Evolutionary conservation across 2,329 filamentous ascomycete genomes (phyloP), one percentile per base, ranked within the genome.

Genomic region (Colletotrichum salicis): DNA sequence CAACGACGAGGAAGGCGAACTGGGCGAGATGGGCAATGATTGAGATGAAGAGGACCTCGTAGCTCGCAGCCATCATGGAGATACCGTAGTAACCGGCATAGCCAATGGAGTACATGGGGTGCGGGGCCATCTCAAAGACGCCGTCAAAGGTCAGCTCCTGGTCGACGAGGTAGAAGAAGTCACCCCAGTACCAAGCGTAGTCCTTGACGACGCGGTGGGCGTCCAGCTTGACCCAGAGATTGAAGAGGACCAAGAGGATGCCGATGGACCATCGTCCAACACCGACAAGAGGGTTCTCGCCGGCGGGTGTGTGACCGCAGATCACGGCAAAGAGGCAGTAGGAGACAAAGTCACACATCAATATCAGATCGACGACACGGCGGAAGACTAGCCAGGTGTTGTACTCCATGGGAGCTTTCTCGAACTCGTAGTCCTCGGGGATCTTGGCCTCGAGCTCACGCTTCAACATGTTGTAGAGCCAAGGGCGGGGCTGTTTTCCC

Each of bases 151-250:
- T 98, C 80, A 99, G 87, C 79, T 97, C 94, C 84, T 98, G 95
- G 83, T 99, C 96, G 81, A 99, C 94, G 79, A 99, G 91, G 83
- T 95, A 99, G 87, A 98, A 99, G 84, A 98, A 98, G 83, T 99
- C 96, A 73, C 96, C 96, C 96, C 96, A 99, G 84, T 98, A 99
- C 96, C 96, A 99, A 33, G 96, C 96, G 84, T 95, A 99, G 83
- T 99, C 96, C 83, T 98, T 98, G 79, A 99, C 96, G 61, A 99
- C 96, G 73, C 96, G 90, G 82, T 99, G 96, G 24, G 96, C 96
- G 82, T 99, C 96, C 73, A 99, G 88, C 84, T 99, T 99, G 74
- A 99, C 96, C 95, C 96, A 98, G 27, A 98, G 88, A 81, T 98
- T 99, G 88, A 99, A 98, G 70, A 93, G 88, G 74, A 99, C 92